phyloP scores from a whole-genome alignment of 805 yeast genomes.

The Candida nonsorbophila region DNA sequence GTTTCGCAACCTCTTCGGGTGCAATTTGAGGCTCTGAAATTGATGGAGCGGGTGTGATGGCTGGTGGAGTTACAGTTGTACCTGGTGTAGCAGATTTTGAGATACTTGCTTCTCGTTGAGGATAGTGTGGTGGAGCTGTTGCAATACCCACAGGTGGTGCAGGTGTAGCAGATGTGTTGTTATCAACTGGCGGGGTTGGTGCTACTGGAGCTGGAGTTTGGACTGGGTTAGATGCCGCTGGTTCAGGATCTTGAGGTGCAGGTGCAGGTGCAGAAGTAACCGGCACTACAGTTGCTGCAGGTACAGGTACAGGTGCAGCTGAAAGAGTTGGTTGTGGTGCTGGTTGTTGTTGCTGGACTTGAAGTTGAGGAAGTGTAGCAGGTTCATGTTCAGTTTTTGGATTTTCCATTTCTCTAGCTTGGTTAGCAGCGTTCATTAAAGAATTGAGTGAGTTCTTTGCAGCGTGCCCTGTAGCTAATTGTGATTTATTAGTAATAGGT shows the following conservation, averaged over 20 bases:
- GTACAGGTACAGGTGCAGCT: conserved; percentile 6
- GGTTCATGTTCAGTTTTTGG: conserved; percentile 1
- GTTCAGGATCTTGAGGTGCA: conserved; percentile 1
- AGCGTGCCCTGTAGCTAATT: conserved; percentile 5
- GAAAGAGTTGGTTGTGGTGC: conserved; percentile 7
- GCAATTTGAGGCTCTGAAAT: too few species aligned
- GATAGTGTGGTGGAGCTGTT: too few species aligned
- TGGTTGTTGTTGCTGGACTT: conserved; percentile 2
- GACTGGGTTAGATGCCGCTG: conserved; percentile 4
- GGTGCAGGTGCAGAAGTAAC: conserved; percentile 3
- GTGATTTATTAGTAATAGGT: conserved; percentile 9
- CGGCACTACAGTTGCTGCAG: conserved; percentile 6
- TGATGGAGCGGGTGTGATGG: conserved; percentile 1
- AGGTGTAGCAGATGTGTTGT: conserved; percentile 1
- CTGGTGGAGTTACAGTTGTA: too few species aligned
- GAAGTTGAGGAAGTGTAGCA: conserved; percentile 3
- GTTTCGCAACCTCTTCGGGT: conserved; percentile 1
- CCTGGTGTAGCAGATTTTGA: too few species aligned
- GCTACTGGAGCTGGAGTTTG: conserved; percentile 4
- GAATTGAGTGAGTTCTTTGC: conserved; percentile 16
- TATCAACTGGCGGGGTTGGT: not conserved
- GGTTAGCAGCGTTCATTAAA: conserved; percentile 24
- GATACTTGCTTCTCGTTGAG: too few species aligned
- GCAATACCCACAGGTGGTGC: too few species aligned
- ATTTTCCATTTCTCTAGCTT: conserved; percentile 11